phyloP scores from a whole-genome alignment of 2,329 filamentous ascomycete species.

The Sphaerulina vaccinii region DNA sequence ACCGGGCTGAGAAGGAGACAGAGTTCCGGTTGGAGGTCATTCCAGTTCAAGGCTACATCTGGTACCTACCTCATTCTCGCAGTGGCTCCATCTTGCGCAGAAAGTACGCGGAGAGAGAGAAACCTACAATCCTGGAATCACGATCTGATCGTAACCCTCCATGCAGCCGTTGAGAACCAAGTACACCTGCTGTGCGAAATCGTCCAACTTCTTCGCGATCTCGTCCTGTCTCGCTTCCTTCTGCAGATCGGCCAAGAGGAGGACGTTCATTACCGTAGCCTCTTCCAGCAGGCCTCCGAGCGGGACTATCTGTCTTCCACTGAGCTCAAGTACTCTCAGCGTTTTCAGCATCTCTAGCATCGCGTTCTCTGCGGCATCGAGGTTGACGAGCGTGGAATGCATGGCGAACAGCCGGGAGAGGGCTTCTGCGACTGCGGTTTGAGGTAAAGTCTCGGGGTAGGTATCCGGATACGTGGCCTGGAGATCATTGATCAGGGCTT shows the following conservation, averaged over 20 bases:
- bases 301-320: neutral
- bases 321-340: slow-evolving; percentile 1
- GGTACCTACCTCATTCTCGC: too few species aligned
- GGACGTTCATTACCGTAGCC: slow-evolving; percentile 5
- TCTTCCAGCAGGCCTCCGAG: slow-evolving; percentile 2
- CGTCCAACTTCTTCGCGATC: neutral
- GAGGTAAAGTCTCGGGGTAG: slow-evolving; percentile 2
- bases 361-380: slow-evolving; percentile 6
- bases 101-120: too few species aligned
- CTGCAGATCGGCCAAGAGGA: slow-evolving; percentile 8
- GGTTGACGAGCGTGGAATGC: slow-evolving; percentile 4
- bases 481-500: slow-evolving; percentile 3
- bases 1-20: too few species aligned
- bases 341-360: slow-evolving; percentile 5
- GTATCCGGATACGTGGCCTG: neutral
- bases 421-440: slow-evolving; percentile 7
- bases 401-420: slow-evolving; percentile 9
- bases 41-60: too few species aligned
- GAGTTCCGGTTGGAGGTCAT: too few species aligned
- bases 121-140: neutral
- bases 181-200: slow-evolving; percentile 11
- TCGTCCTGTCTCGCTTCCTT: neutral
- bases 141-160: slow-evolving; percentile 10
- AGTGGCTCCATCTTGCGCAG: too few species aligned
- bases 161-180: slow-evolving; percentile 13